Evolutionary conservation across 2,329 filamentous ascomycete species (phyloP).

Genomic region (Pseudogymnoascus verrucosus): DNA sequence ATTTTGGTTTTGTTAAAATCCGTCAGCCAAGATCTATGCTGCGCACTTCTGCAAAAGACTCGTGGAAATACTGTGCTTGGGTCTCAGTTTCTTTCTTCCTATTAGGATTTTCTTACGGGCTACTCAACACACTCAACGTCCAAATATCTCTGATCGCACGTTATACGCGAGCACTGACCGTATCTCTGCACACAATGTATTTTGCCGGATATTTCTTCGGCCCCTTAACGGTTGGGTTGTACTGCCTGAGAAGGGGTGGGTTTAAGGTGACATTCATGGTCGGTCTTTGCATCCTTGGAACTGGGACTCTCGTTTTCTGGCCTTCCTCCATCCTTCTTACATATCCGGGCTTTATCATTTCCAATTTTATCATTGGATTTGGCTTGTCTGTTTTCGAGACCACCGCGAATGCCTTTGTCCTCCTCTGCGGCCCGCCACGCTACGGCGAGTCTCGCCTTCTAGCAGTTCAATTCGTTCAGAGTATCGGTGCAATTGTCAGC

Average conservation of each 20-base stretch:
- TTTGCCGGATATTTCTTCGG: conserved; percentile 64
- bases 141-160: conserved; percentile 56
- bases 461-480: conserved; percentile 67
- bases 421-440: conserved; percentile 63
- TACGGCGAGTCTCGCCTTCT: conserved; percentile 69
- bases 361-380: conserved; percentile 65
- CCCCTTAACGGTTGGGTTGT: conserved; percentile 57
- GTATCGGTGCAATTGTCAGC: conserved; percentile 62
- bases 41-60: conserved; percentile 52
- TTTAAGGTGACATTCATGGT: conserved; percentile 71
- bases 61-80: conserved; percentile 59
- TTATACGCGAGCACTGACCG: conserved; percentile 48
- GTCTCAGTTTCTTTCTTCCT: conserved; percentile 75
- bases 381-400: conserved; percentile 70
- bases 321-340: conserved; percentile 65
- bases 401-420: conserved; percentile 65
- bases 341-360: conserved; percentile 71
- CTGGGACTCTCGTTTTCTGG: conserved; percentile 75
- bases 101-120: conserved; percentile 82
- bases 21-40: conserved; percentile 60
- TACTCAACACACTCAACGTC: conserved; percentile 72
- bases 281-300: conserved; percentile 63
- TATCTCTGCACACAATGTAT: conserved; percentile 64
- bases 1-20: conserved; percentile 70
- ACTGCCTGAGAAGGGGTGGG: conserved; percentile 60